A percentile compares a stretch with the other conserved stretches of the same genome.
Evolutionary conservation across 2,329 filamentous ascomycete genomes (phyloP).

Genomic region (Madurella mycetomatis): DNA sequence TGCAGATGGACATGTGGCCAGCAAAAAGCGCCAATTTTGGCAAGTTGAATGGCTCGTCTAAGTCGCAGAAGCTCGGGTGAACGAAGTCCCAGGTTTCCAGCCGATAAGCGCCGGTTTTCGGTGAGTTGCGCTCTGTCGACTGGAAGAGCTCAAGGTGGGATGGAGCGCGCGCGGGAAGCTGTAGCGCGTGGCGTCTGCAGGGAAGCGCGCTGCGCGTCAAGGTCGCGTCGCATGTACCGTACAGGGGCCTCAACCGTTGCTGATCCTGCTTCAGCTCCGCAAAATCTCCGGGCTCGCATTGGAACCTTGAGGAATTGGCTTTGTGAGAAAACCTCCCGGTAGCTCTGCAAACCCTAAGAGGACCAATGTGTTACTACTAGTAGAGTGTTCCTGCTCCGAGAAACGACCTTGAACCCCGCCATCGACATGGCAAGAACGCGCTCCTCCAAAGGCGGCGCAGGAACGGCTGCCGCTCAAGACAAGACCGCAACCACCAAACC

Average conservation of each 20-base stretch:
- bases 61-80: neutral
- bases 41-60: no score
- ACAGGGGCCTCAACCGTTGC: constrained; percentile 10
- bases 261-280: neutral
- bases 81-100: neutral
- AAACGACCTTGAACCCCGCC: neutral
- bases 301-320: neutral
- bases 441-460: constrained; percentile 38
- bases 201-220: constrained; percentile 18
- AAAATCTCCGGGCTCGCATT: neutral
- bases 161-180: constrained; percentile 4
- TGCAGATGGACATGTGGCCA: constrained; percentile 19
- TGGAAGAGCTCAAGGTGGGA: constrained; percentile 3
- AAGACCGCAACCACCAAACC: constrained; percentile 28
- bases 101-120: constrained; percentile 13
- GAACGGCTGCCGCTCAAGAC: constrained; percentile 25
- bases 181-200: constrained; percentile 8
- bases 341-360: neutral
- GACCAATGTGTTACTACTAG: neutral
- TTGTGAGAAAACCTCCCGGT: neutral
- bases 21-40: neutral
- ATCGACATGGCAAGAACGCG: constrained; percentile 46
- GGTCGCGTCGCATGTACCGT: constrained; percentile 17
- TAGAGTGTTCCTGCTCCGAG: neutral
- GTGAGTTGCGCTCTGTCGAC: constrained; percentile 6